Conservation (phyloP, 371 early-diverging fungal species). For the Saksenaea vasiformis region DNA sequence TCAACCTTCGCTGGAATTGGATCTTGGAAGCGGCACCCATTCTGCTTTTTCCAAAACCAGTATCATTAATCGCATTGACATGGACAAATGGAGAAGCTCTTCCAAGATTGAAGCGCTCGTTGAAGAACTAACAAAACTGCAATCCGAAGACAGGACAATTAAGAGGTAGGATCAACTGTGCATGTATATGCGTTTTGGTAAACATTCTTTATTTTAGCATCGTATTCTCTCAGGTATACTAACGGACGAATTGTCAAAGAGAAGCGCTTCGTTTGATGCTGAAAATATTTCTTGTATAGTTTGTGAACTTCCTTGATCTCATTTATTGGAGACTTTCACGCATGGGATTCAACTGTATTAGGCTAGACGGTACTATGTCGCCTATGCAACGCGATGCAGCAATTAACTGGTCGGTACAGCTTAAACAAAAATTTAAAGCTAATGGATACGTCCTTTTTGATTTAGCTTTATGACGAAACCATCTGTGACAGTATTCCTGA, state of each 20-base stretch:
- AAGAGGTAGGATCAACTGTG: slow-evolving; percentile 57
- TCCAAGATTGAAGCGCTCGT: slow-evolving; percentile 94
- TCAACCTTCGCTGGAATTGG: slow-evolving; percentile 59
- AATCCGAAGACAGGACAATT: slow-evolving; percentile 75
- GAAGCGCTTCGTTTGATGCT: background rate
- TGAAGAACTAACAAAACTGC: slow-evolving; percentile 83
- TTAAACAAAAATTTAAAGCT: background rate
- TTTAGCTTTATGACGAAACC: slow-evolving; percentile 80
- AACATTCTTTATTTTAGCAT: slow-evolving; percentile 25
- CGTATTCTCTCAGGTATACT: slow-evolving; percentile 47
- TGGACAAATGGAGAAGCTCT: slow-evolving; percentile 82
- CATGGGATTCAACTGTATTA: slow-evolving; percentile 90
- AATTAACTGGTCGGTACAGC: slow-evolving; percentile 51
- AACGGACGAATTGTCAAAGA: background rate
- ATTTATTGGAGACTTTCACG: slow-evolving; percentile 94
- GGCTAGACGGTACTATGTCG: slow-evolving; percentile 94
- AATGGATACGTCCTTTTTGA: background rate
- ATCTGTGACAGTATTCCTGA: slow-evolving; percentile 84
- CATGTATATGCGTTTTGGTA: background rate
- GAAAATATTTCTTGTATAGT: slow-evolving; percentile 53
- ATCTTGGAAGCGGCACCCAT: slow-evolving; percentile 24
- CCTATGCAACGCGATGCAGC: slow-evolving; percentile 82
- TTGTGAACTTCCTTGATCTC: slow-evolving; percentile 91
- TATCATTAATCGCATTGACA: slow-evolving; percentile 91
- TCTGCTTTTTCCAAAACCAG: slow-evolving; percentile 63